Base-by-base conservation (phyloP, 2,329 filamentous ascomycete genomes). In the Epicoccum nigrum region DNA sequence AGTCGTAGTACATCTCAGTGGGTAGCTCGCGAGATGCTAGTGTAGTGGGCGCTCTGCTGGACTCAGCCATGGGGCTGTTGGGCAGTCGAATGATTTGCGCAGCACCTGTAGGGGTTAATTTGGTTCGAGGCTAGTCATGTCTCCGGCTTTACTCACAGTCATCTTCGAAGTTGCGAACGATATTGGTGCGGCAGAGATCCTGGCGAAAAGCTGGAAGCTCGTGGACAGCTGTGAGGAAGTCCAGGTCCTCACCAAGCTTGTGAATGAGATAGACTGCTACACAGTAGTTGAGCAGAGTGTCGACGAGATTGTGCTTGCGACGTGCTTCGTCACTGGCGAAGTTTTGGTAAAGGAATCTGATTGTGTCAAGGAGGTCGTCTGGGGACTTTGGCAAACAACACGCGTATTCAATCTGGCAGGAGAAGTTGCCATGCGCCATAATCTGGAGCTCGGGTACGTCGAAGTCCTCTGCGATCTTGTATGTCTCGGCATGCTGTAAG, bases 281-380 rank as follows among this genome's bases (percentile, higher is more conserved):
- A 51, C 75, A 78, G 59, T 78, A 79, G 55, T 76, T 70, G 40
- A 77, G 63, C 13, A 79, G 62, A 0, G 70, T 72, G 33, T 76
- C 68, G 7, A 75, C 55, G 4, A 78, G 60, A 15, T 61, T 55
- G 20, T 65, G 58, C 25, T 67, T 56, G 38, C 58, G 52, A 27
- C 61, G 58, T 15, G 60, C 55, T 34, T 71, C 42, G 3, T 60
- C 35, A 17, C 55, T 55, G 17, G 55, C 45, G 38, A 68, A 64
- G 46, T 73, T 47, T 12, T 45, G 37, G 49, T 73, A 74, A 16
- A 72, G 40, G 58, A 69, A 74, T n/a, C 61, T 58, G 34, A 79
- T 74, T 2, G 74, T 71, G 6, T 65, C 62, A 49, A 72, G 73
- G 1, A 80, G 60, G 21, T 76, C 74, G 34, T 64, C 51, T 2